Evolutionary conservation across 176 grass and related monocot genomes (phyloP).

Genomic region (Oropetium thomaeum): DNA sequence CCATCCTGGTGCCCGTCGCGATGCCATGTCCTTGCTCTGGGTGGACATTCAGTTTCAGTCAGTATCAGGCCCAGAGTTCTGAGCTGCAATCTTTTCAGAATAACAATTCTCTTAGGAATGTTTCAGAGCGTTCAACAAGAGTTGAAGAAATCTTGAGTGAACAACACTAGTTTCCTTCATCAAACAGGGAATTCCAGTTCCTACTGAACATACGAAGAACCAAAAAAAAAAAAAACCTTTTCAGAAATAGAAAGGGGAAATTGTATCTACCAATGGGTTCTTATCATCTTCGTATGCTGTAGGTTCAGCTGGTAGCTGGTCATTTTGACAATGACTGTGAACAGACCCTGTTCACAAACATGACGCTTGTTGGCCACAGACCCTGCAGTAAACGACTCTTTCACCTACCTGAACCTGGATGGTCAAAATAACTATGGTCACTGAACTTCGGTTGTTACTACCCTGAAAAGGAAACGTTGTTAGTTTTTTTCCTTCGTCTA

Average conservation of each 20-base stretch:
- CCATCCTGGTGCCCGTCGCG: conserved; percentile 20
- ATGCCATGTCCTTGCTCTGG: conserved; percentile 30
- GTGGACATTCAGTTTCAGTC: conserved; percentile 8
- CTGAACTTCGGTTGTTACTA: no score
- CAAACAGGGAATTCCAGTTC: background rate
- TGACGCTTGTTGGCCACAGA: background rate
- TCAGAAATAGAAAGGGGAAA: background rate
- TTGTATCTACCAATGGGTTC: background rate
- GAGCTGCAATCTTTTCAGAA: background rate
- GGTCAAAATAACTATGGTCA: no score
- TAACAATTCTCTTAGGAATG: background rate
- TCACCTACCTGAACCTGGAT: no score
- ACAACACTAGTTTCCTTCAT: no score
- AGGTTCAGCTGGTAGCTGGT: background rate
- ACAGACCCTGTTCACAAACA: background rate
- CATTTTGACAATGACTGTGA: conserved; percentile 6
- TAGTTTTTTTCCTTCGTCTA: no score
- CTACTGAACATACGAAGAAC: no score
- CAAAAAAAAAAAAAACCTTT: background rate
- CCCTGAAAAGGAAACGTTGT: no score
- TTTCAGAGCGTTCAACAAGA: background rate
- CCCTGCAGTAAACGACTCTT: background rate
- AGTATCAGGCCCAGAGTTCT: background rate
- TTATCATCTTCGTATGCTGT: background rate
- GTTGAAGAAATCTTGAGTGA: background rate